Percentiles rank a stretch among this genome's conserved stretches.
Conservation (phyloP, 352 stramenopile genomes). For the Peronospora belbahrii region DNA sequence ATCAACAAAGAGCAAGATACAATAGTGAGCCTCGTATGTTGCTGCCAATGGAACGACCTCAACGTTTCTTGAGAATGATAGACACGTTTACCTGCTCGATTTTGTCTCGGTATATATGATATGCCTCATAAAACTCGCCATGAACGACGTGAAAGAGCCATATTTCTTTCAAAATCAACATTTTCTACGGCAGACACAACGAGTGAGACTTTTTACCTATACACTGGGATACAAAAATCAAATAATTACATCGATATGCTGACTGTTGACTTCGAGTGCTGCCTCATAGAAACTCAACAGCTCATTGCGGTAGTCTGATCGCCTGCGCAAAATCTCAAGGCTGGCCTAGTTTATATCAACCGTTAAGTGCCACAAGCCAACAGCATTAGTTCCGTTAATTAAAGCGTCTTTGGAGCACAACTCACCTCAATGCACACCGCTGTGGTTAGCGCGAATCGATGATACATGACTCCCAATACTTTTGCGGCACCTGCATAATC, state of each 20-base stretch:
- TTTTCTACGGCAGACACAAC: slow-evolving; percentile 30
- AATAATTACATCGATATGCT: slow-evolving; percentile 42
- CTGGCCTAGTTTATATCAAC: slow-evolving; percentile 35
- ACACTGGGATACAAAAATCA: neutral
- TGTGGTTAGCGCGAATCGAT: slow-evolving; percentile 51
- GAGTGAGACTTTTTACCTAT: neutral
- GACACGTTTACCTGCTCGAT: slow-evolving; percentile 46
- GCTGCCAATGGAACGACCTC: neutral
- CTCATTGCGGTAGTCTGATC: slow-evolving; percentile 41
- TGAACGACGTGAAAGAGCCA: slow-evolving; percentile 60
- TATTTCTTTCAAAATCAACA: slow-evolving; percentile 63
- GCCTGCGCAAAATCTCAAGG: slow-evolving; percentile 62
- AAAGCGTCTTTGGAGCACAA: neutral
- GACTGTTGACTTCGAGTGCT: slow-evolving; percentile 23
- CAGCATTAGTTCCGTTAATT: neutral
- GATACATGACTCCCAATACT: slow-evolving; percentile 58
- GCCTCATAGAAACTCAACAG: slow-evolving; percentile 52
- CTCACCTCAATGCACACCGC: slow-evolving; percentile 57
- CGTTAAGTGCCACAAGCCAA: neutral
- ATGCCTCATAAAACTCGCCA: slow-evolving; percentile 77
- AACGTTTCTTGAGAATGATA: neutral
- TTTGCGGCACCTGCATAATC: slow-evolving; percentile 65
- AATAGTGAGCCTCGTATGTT: neutral
- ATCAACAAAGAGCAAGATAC: neutral
- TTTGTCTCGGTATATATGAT: slow-evolving; percentile 67